These are phyloP conservation scores for Dianthus caryophyllus DNA, from an alignment of 148 eudicot species.

Conservation along the genomic window DNA sequence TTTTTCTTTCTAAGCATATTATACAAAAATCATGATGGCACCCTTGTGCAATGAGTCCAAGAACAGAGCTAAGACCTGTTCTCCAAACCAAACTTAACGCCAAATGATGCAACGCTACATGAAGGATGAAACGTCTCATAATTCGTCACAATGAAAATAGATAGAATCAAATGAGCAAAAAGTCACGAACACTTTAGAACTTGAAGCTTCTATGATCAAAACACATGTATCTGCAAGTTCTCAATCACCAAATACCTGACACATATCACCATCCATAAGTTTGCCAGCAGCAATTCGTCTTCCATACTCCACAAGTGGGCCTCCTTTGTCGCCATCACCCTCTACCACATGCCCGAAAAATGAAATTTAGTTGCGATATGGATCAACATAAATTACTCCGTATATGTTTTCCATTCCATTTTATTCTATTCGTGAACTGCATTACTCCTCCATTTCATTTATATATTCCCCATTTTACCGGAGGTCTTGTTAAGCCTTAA, in stretches of 20 bases:
- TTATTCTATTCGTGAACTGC: too few relatives aligned
- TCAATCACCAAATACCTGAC: conserved; percentile 51
- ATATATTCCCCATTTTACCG: too few relatives aligned
- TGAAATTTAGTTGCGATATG: background rate
- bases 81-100: too few relatives aligned
- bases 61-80: too few relatives aligned
- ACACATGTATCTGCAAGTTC: background rate
- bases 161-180: background rate
- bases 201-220: background rate
- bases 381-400: background rate
- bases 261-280: conserved; percentile 75
- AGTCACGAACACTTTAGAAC: background rate
- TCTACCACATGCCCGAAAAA: conserved; percentile 4
- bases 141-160: background rate
- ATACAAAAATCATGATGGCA: too few relatives aligned
- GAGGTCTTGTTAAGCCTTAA: too few relatives aligned
- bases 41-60: too few relatives aligned
- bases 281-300: conserved; percentile 82
- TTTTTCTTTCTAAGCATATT: too few relatives aligned
- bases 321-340: conserved; percentile 42
- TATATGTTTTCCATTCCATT: too few relatives aligned
- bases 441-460: too few relatives aligned
- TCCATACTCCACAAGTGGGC: conserved; percentile 84
- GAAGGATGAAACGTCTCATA: background rate
- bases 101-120: too few relatives aligned